These are phyloP conservation scores for Cyclotella atomus DNA, from an alignment of 108 stramenopile genomes.

Conservation along the genomic window DNA sequence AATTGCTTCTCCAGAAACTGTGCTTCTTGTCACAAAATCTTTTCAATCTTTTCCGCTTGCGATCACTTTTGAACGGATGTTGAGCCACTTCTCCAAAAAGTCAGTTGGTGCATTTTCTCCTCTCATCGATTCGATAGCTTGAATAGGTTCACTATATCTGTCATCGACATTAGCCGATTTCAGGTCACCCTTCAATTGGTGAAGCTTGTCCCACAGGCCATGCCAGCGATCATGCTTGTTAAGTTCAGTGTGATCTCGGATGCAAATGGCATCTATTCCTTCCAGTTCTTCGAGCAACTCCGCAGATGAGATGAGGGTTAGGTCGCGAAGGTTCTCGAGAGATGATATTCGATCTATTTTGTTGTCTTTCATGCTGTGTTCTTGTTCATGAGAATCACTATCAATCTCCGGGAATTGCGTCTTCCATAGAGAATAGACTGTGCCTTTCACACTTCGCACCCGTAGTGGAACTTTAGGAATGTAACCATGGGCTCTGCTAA, in stretches of 20 bases:
- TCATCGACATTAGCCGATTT: slow-evolving; percentile 44
- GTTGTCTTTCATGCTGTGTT: neutral
- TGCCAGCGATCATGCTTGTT: slow-evolving; percentile 37
- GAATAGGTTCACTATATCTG: slow-evolving; percentile 25
- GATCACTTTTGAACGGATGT: slow-evolving; percentile 15
- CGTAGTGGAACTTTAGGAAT: slow-evolving; percentile 64
- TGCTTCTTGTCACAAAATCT: no score
- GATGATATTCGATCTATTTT: slow-evolving; percentile 17
- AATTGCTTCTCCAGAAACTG: no score
- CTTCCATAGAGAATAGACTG: slow-evolving; percentile 51
- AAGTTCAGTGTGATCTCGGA: slow-evolving; percentile 25
- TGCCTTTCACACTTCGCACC: slow-evolving; percentile 49
- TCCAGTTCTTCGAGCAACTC: slow-evolving; percentile 31
- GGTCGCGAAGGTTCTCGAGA: slow-evolving; percentile 33
- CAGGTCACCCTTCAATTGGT: slow-evolving; percentile 52
- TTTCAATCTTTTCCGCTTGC: neutral
- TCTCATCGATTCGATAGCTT: slow-evolving; percentile 32
- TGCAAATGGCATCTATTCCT: slow-evolving; percentile 22
- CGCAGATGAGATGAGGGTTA: slow-evolving; percentile 31
- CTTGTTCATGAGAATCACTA: no score
- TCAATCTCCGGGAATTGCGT: slow-evolving; percentile 44
- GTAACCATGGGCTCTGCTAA: slow-evolving; percentile 60
- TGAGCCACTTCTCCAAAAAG: slow-evolving; percentile 40
- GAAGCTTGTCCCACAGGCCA: slow-evolving; percentile 52
- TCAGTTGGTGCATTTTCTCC: slow-evolving; percentile 26